Percentiles rank a stretch among this genome's conserved stretches.
Evolutionary conservation across 352 stramenopile genomes (phyloP).

Genomic region (Thraustochytrium striatum): DNA sequence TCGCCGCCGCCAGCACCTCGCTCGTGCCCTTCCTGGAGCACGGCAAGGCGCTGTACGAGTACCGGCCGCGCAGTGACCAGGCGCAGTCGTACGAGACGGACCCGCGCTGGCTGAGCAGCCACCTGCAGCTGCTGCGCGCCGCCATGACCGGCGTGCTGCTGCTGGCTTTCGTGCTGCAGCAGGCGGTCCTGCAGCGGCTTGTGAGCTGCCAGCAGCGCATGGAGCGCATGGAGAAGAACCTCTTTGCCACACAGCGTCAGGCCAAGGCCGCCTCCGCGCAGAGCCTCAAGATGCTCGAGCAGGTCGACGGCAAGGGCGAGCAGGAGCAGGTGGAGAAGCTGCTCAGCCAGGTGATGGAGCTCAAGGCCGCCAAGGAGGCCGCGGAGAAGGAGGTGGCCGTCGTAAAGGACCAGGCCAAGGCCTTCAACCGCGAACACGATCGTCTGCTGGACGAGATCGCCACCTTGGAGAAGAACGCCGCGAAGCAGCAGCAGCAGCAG

Average conservation of each 20-base stretch:
- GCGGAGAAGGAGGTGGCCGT: not conserved
- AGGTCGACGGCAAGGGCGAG: not conserved
- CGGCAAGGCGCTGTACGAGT: conserved; percentile 13
- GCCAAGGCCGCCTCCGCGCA: conserved; percentile 22
- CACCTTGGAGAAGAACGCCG: conserved; percentile 21
- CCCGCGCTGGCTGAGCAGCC: not conserved
- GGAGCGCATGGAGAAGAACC: conserved; percentile 9
- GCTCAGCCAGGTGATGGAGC: not conserved
- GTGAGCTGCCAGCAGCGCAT: conserved; percentile 6
- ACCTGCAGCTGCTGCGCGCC: not conserved
- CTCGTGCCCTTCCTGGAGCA: conserved; percentile 31
- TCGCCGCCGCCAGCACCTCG: conserved; percentile 18
- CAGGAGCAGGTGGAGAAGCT: conserved; percentile 35
- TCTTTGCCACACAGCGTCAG: not conserved
- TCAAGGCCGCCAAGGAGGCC: conserved; percentile 3
- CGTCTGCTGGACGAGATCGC: conserved; percentile 21
- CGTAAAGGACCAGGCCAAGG: conserved; percentile 29
- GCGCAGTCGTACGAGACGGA: conserved; percentile 26
- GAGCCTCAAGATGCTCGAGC: conserved; percentile 19
- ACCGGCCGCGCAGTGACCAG: conserved; percentile 11
- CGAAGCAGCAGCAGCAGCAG: not conserved
- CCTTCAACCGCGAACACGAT: conserved; percentile 33
- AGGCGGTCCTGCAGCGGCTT: not conserved
- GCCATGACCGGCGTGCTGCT: conserved; percentile 17
- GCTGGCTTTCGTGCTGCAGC: not conserved